These are phyloP conservation scores for Monosporascus sp. DNA, from an alignment of 2,329 filamentous ascomycete genomes.

Conservation along the genomic window DNA sequence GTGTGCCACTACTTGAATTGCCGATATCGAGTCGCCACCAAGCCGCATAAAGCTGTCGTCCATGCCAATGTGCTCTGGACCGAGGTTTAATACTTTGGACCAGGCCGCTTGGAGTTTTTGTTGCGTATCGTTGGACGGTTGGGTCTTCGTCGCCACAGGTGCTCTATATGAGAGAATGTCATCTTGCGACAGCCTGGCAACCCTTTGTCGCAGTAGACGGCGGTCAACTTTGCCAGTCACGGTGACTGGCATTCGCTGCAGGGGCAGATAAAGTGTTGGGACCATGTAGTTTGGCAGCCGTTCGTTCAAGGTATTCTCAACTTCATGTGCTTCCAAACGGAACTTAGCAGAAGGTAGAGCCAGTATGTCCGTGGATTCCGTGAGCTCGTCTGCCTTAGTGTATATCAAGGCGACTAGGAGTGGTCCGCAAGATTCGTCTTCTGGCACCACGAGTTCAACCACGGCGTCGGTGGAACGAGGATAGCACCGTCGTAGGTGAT, in stretches of 20 bases:
- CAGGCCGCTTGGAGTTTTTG: slow-evolving; percentile 1
- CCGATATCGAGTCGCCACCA: slow-evolving; percentile 7
- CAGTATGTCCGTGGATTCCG: background rate
- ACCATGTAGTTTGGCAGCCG: background rate
- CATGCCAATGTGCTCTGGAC: background rate
- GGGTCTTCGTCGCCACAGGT: no score
- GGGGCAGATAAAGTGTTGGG: background rate
- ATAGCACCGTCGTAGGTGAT: background rate
- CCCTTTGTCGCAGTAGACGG: background rate
- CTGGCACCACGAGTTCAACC: background rate
- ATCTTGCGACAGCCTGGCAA: background rate
- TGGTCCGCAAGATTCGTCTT: no score
- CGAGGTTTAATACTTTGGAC: slow-evolving; percentile 4
- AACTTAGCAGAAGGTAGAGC: background rate
- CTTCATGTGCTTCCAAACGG: background rate
- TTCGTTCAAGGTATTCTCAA: background rate
- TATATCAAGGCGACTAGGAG: no score
- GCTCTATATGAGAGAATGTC: no score
- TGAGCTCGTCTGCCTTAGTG: background rate
- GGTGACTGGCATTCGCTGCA: background rate
- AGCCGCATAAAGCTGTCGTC: slow-evolving; percentile 1
- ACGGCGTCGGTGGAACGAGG: background rate
- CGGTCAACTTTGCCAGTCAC: background rate
- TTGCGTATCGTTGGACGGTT: background rate
- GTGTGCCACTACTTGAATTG: slow-evolving; percentile 7